phyloP scores from a whole-genome alignment of 1,284 basidiomycete genomes.

The Tilletiaria anomala region DNA sequence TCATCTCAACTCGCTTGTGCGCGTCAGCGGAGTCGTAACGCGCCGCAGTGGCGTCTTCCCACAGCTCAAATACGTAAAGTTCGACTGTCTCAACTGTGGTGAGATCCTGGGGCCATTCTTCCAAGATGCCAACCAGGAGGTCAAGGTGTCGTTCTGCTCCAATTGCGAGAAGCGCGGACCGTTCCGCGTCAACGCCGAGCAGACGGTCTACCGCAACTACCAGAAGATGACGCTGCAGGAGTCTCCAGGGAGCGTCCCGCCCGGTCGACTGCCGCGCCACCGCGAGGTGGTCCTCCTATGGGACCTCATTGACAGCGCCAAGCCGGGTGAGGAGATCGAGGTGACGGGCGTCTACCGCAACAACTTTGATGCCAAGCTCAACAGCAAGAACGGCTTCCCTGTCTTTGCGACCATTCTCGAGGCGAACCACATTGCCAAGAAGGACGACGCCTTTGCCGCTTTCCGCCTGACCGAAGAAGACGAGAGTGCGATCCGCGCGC shows the following conservation, averaged over 20 bases:
- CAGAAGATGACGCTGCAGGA: conserved; percentile 98
- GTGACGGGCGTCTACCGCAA: conserved; percentile 89
- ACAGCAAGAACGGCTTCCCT: conserved; percentile 97
- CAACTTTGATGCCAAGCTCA: conserved; percentile 94
- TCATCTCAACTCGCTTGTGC: conserved; percentile 87
- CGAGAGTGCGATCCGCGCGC: conserved; percentile 70
- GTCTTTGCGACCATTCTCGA: conserved; percentile 97
- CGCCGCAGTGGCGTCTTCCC: conserved; percentile 91
- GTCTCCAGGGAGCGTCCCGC: conserved; percentile 93
- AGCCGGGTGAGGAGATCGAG: conserved; percentile 94
- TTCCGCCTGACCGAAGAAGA: conserved; percentile 94
- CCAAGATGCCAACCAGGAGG: conserved; percentile 87
- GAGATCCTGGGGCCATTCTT: conserved; percentile 89
- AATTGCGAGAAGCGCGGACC: conserved; percentile 88
- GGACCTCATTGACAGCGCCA: conserved; percentile 95
- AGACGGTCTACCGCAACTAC: conserved; percentile 98
- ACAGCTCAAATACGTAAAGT: conserved; percentile 97
- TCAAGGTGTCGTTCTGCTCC: conserved; percentile 70
- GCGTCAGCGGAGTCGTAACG: conserved; percentile 93
- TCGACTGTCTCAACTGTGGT: conserved; percentile 73
- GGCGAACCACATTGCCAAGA: conserved; percentile 78
- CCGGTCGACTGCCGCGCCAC: conserved; percentile 86
- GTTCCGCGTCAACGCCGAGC: conserved; percentile 90
- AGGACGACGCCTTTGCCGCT: conserved; percentile 81
- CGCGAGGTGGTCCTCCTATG: conserved; percentile 91